These are phyloP conservation scores for Endocarpon pusillum DNA, from an alignment of 495 filamentous ascomycete genomes.

Conservation along the genomic window DNA sequence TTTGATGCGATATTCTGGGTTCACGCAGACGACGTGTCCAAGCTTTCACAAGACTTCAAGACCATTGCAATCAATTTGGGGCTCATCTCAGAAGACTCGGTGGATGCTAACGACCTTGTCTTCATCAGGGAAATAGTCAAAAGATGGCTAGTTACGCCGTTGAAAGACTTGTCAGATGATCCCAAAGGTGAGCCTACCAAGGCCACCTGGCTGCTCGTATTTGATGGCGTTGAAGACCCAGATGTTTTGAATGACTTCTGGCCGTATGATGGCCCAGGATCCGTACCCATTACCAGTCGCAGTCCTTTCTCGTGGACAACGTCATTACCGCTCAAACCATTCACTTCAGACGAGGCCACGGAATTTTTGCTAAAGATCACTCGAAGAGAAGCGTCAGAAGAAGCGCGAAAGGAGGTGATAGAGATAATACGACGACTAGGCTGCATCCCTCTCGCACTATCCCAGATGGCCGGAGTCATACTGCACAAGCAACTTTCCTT, in stretches of 20 bases:
- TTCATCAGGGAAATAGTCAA: constrained; percentile 8
- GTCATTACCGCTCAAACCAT: constrained; percentile 7
- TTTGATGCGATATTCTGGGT: constrained; percentile 13
- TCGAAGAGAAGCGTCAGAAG: constrained; percentile 1
- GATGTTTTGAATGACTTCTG: constrained; percentile 18
- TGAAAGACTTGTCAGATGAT: constrained; percentile 1
- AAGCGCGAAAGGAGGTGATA: constrained; percentile 3
- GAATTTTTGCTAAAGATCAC: background rate
- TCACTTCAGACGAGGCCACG: constrained; percentile 9
- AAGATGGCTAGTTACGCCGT: constrained; percentile 6
- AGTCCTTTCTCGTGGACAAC: constrained; percentile 10
- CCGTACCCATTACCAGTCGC: constrained; percentile 23
- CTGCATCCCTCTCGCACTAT: constrained; percentile 23
- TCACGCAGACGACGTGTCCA: constrained; percentile 8
- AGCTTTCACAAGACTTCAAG: constrained; percentile 8
- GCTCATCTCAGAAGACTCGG: constrained; percentile 6
- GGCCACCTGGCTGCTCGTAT: constrained; percentile 24
- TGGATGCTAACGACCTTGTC: constrained; percentile 7
- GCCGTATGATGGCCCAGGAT: constrained; percentile 16
- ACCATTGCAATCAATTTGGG: constrained; percentile 7
- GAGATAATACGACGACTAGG: constrained; percentile 12
- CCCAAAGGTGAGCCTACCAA: constrained; percentile 2
- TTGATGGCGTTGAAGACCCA: constrained; percentile 22
- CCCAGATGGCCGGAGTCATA: constrained; percentile 26
- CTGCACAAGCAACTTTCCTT: constrained; percentile 13